Base-by-base conservation (phyloP, 1,139 yeast species). In the Diutina sp. region DNA sequence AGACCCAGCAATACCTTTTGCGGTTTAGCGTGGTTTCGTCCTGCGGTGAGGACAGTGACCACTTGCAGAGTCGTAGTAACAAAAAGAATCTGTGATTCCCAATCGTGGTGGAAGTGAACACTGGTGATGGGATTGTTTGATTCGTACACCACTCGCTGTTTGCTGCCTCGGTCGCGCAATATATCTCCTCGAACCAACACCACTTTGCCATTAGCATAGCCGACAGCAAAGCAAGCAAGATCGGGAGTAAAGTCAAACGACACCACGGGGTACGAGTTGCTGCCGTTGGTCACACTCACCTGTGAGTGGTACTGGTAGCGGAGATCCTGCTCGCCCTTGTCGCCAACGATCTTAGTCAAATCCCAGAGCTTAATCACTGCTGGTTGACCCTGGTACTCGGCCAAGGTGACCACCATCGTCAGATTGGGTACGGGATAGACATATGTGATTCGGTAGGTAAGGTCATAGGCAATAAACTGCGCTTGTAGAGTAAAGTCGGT, bases 141-240 rank as follows among this genome's bases (percentile, higher is more conserved):
- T 60, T 86, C 88, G 64, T 83, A 89, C 0, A 91, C 83, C 0
- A 86, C 69, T 45, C 98, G 73, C 65, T 91, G 98, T 61, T 93
- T 81, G 4, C 96, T 83, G 0, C 99, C 99, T 58, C 97, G 72
- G 65, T 95, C 99, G 62, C 93, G 81, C 2, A 88, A 64, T 53
- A 95, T 70, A 67, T 93, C 99, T 6, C 99, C 99, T 60, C 98
- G 71, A 0, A 91, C 81, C 4, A 91, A 72, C 6, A 91, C 73
- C 2, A 91, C 93, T 32, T 84, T 78, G 7, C 99, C 99, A 67
- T 90, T 88, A 25, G 95, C 85, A 66, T 84, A 90, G 0, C 99
- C 98, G 46, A 90, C 72, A 0, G 88, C 95, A 5, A 90, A 67
- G 56, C 90, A 80, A 0, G 88, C 75, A 58, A 84, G 75, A 61